Conservation (phyloP, 2,329 filamentous ascomycete genomes). For the Verticillium nubilum region DNA sequence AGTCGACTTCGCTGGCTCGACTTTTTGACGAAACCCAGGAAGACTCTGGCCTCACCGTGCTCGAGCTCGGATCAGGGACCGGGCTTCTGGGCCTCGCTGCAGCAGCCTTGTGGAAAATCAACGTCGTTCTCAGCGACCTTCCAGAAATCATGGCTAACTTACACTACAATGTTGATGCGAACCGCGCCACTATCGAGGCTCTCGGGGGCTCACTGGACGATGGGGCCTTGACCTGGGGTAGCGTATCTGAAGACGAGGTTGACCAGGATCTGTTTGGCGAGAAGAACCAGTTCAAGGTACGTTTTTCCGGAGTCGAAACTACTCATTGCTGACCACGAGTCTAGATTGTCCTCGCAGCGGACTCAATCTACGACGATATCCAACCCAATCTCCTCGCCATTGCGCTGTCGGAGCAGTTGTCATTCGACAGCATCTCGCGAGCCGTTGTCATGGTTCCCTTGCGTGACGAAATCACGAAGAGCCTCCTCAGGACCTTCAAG, state of each 20-base stretch:
- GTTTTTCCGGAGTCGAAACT: constrained; percentile 1
- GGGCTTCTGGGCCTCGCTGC: constrained; percentile 86
- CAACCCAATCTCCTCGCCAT: constrained; percentile 71
- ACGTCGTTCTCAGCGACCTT: constrained; percentile 75
- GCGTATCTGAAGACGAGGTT: constrained; percentile 32
- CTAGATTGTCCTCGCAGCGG: constrained; percentile 74
- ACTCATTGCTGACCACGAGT: neutral
- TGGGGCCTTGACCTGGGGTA: constrained; percentile 71
- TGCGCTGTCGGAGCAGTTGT: constrained; percentile 65
- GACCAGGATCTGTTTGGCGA: constrained; percentile 38
- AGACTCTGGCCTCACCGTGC: constrained; percentile 30
- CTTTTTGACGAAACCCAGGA: constrained; percentile 32
- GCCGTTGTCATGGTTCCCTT: constrained; percentile 78
- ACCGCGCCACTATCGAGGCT: constrained; percentile 48
- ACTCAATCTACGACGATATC: constrained; percentile 79
- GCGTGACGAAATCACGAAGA: constrained; percentile 60
- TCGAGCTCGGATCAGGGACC: constrained; percentile 87
- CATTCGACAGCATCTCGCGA: constrained; percentile 48
- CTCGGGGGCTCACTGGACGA: constrained; percentile 54
- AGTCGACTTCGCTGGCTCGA: constrained; percentile 36
- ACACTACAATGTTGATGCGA: constrained; percentile 63
- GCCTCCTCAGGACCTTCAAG: constrained; percentile 59
- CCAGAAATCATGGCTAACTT: constrained; percentile 81
- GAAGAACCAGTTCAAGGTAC: constrained; percentile 46
- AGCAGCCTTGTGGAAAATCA: constrained; percentile 61